Percentiles rank a stretch among this genome's conserved stretches.
These are phyloP conservation scores for Coemansia sp. DNA, from an alignment of 192 early-diverging fungal species.

Conservation along the genomic window DNA sequence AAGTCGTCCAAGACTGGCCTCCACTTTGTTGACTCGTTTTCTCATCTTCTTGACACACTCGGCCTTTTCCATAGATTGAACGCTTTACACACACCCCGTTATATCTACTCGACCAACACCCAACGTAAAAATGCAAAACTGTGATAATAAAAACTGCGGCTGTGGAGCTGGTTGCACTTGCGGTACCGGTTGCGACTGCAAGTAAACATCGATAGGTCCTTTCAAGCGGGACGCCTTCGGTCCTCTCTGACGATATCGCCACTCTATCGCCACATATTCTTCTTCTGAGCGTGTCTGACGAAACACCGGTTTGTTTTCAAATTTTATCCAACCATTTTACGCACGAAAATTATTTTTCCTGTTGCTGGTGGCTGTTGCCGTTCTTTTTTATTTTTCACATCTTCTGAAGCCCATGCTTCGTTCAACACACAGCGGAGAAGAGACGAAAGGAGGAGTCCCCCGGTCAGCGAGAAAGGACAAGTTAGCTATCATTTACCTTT, in stretches of 20 bases:
- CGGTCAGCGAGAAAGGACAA: constrained; percentile 6
- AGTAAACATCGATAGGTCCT: neutral
- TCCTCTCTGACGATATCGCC: neutral
- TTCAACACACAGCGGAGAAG: constrained; percentile 1
- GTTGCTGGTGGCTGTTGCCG: neutral
- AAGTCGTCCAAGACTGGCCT: neutral
- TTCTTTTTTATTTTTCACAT: constrained; percentile 4
- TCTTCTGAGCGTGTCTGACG: neutral
- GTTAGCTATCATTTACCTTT: neutral
- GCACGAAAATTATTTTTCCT: neutral
- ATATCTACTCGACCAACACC: neutral
- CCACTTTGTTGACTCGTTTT: neutral
- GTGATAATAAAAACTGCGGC: neutral
- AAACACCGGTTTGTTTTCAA: constrained; percentile 3
- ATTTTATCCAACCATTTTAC: neutral
- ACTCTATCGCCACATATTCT: neutral
- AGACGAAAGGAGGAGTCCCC: neutral
- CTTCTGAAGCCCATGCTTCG: constrained; percentile 2
- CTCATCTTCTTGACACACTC: neutral
- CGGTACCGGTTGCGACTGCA: constrained; percentile 1
- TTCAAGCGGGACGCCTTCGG: neutral
- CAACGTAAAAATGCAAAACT: constrained; percentile 6
- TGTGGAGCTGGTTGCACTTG: constrained; percentile 4
- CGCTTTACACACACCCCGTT: neutral
- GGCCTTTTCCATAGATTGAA: neutral